Conservation (phyloP, 2,329 filamentous ascomycete genomes). For the Aspergillus spinulosporus region DNA sequence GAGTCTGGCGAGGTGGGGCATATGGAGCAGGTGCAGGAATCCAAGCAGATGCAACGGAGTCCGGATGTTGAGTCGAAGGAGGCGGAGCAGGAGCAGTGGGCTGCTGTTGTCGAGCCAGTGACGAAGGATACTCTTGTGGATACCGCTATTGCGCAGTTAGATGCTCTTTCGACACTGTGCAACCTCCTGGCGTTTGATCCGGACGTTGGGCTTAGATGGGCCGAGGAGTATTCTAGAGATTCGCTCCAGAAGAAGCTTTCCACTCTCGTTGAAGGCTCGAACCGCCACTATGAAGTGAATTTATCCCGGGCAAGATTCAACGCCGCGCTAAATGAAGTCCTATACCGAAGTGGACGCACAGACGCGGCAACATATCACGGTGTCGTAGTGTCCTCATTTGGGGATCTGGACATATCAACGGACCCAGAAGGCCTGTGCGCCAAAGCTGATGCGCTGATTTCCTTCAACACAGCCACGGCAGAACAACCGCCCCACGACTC, state of each 20-base stretch:
- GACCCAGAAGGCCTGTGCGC: slow-evolving; percentile 54
- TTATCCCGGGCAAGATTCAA: slow-evolving; percentile 60
- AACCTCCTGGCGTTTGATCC: slow-evolving; percentile 49
- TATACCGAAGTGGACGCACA: slow-evolving; percentile 55
- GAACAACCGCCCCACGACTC: slow-evolving; percentile 33
- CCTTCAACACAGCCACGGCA: slow-evolving; percentile 53
- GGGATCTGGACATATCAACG: slow-evolving; percentile 41
- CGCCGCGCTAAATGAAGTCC: slow-evolving; percentile 56
- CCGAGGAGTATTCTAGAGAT: slow-evolving; percentile 57
- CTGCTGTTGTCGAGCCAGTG: slow-evolving; percentile 65
- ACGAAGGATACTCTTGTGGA: slow-evolving; percentile 66
- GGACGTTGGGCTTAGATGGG: slow-evolving; percentile 54
- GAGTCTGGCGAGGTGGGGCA: slow-evolving; percentile 26
- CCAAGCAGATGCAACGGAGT: slow-evolving; percentile 6
- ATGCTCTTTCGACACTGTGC: slow-evolving; percentile 54
- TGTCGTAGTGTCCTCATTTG: slow-evolving; percentile 45
- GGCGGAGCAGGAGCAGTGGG: slow-evolving; percentile 59
- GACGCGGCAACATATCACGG: slow-evolving; percentile 55
- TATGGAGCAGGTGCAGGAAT: slow-evolving; percentile 17
- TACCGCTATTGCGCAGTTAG: slow-evolving; percentile 65
- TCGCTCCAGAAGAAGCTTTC: slow-evolving; percentile 57
- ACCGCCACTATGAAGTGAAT: slow-evolving; percentile 52
- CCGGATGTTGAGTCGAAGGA: slow-evolving; percentile 23
- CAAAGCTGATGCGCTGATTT: slow-evolving; percentile 58
- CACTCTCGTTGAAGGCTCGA: slow-evolving; percentile 49